Base-by-base conservation (phyloP, 805 yeast genomes). In the Candida nanaspora region DNA sequence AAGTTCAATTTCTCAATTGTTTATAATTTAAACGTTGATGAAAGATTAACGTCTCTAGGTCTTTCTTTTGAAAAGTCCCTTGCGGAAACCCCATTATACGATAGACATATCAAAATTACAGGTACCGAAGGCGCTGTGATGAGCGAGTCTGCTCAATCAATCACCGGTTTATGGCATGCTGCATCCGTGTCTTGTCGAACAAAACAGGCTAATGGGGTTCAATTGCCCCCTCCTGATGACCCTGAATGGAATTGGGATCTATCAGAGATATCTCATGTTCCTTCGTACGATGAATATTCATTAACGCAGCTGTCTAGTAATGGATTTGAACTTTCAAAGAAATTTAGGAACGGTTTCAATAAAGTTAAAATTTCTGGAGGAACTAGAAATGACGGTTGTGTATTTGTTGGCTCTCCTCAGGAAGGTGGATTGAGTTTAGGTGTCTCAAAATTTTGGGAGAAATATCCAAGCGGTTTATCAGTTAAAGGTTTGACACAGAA, bases 391-490 rank as follows among this genome's bases (percentile, higher is more conserved):
- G 35, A 37, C 19, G 40, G 40, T 21, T 29, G 30, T 30, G 3
- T 37, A 13, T 37, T 37, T 22, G 11, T 30, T 30, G 40, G 40
- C 5, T 37, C 40, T 23, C 40, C 40, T 10, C 40, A 37, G 21
- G 18, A 21, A 3, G 40, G 40, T 37, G 40, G 40, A 15, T 6
- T 37, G 5, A 18, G 15, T 18, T 7, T 37, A 19, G 39, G 41
- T 6, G 4, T 34, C 9, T 4, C 27, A 7, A 41, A 41, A 20
- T 43, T 43, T 26, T 43, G 46, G 46, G 46, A 40, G 26, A 43
- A 40, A 23, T 37, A 43, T 32, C 46, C 46, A n/a, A 19, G 28
- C 2, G 46, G 31, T 19, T 3, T 43, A 4, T 10, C 6, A 5
- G 27, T 34, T 10, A 30, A 18, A 4, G 34, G 35, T 10, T 22